Percentiles rank a stretch among this genome's conserved stretches.
Conservation (phyloP, 495 filamentous ascomycete genomes). For the Penicillium psychrofluorescens region DNA sequence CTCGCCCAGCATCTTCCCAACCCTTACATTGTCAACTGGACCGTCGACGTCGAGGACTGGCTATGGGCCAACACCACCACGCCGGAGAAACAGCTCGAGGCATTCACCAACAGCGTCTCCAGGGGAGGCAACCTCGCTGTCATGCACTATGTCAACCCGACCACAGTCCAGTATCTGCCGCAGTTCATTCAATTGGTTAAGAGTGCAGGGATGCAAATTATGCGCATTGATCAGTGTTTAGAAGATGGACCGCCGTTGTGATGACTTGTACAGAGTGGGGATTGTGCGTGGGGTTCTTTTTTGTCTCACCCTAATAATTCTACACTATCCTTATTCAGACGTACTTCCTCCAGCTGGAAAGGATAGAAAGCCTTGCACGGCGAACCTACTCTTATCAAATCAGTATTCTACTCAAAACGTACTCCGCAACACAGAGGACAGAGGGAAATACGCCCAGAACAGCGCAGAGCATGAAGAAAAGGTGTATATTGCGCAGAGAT, state of each 20-base stretch:
- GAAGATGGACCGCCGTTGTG: slow-evolving; percentile 58
- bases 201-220: slow-evolving; percentile 56
- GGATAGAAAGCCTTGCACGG: too few species aligned
- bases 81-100: slow-evolving; percentile 67
- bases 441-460: not conserved
- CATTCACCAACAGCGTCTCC: slow-evolving; percentile 60
- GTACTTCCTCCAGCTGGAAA: too few species aligned
- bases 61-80: slow-evolving; percentile 57
- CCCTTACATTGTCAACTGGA: slow-evolving; percentile 63
- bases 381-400: too few species aligned
- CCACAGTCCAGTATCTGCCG: slow-evolving; percentile 58
- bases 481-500: too few species aligned
- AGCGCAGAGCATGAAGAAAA: not conserved
- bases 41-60: slow-evolving; percentile 75
- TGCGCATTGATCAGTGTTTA: slow-evolving; percentile 77
- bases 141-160: slow-evolving; percentile 67
- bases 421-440: too few species aligned
- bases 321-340: too few species aligned
- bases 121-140: slow-evolving; percentile 68
- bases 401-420: too few species aligned
- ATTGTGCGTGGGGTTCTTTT: too few species aligned
- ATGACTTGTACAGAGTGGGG: slow-evolving; percentile 1
- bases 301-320: too few species aligned
- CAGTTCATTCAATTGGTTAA: slow-evolving; percentile 67
- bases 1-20: slow-evolving; percentile 45